A percentile compares a stretch with the other conserved stretches of the same genome.
Conservation (phyloP, 2,329 filamentous ascomycete genomes). For the Exophiala alcalophila region DNA sequence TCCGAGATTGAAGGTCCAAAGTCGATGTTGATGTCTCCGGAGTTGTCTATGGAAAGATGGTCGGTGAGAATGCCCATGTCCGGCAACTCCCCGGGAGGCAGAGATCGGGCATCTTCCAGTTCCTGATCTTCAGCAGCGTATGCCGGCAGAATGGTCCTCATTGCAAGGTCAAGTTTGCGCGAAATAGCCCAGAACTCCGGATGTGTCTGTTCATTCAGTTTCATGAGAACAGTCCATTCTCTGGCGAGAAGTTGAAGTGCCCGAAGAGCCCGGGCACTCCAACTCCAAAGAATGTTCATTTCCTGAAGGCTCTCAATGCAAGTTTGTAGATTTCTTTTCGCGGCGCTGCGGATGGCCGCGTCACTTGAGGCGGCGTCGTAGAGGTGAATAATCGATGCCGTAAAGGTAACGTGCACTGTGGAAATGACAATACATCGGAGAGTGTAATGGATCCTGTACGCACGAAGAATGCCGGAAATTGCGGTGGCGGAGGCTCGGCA, state of each 20-base stretch:
- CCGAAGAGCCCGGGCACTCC: constrained; percentile 1
- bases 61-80: too few species aligned
- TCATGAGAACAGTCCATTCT: constrained; percentile 1
- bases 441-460: constrained; percentile 1
- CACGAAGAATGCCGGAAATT: constrained; percentile 8
- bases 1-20: too few species aligned
- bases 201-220: background rate
- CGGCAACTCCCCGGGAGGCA: too few species aligned
- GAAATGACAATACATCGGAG: constrained; percentile 9
- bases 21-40: too few species aligned
- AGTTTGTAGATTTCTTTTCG: constrained; percentile 3
- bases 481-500: constrained; percentile 3
- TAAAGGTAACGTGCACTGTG: constrained; percentile 5
- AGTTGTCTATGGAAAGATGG: too few species aligned
- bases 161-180: too few species aligned
- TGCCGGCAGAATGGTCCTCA: too few species aligned
- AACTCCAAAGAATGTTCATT: constrained; percentile 9
- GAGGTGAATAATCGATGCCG: constrained; percentile 7
- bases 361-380: background rate
- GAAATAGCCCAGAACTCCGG: too few species aligned
- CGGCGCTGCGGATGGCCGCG: background rate
- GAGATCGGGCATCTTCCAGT: too few species aligned
- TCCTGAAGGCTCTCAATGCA: constrained; percentile 4
- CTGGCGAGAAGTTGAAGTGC: constrained; percentile 4
- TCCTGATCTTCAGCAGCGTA: too few species aligned